phyloP scores from a whole-genome alignment of 2,329 filamentous ascomycete species.

The Sporothrix brunneoviolacea region DNA sequence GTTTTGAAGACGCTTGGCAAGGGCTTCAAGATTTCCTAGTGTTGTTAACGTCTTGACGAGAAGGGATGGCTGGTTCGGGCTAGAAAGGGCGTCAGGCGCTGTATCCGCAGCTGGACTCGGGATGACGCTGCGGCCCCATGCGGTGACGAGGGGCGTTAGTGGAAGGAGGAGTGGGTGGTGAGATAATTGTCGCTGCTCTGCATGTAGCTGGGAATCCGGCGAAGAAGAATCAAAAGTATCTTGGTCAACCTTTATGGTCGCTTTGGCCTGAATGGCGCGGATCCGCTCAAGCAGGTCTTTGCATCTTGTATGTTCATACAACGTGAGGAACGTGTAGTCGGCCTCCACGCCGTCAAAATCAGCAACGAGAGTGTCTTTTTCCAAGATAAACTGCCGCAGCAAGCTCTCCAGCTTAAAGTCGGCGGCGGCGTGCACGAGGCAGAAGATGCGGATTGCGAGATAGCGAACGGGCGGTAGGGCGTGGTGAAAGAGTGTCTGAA shows the following conservation, averaged over 20 bases:
- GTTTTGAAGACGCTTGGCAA: conserved; percentile 62
- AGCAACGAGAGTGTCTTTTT: conserved; percentile 54
- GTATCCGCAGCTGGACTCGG: conserved; percentile 48
- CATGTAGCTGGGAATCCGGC: not conserved
- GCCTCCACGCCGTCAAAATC: conserved; percentile 68
- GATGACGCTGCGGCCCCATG: conserved; percentile 61
- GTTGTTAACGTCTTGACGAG: conserved; percentile 70
- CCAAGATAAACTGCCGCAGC: conserved; percentile 57
- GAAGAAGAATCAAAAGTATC: not conserved
- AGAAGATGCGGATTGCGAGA: conserved; percentile 74
- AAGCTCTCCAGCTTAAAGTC: conserved; percentile 72
- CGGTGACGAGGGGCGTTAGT: conserved; percentile 55
- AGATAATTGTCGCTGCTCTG: not conserved
- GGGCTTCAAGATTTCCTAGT: conserved; percentile 58
- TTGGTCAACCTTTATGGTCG: conserved; percentile 15
- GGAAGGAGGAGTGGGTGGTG: conserved; percentile 21
- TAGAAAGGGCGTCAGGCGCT: not conserved
- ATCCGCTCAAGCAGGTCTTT: conserved; percentile 38
- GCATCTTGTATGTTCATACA: conserved; percentile 51
- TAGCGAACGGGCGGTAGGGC: conserved; percentile 60
- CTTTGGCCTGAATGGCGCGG: conserved; percentile 27
- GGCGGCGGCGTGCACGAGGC: conserved; percentile 69
- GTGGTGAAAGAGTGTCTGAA: conserved; percentile 64
- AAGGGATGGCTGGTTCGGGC: conserved; percentile 32
- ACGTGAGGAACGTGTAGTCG: conserved; percentile 68